phyloP scores from a whole-genome alignment of 768 basidiomycete species.

The Cyclocybe cylindracea region DNA sequence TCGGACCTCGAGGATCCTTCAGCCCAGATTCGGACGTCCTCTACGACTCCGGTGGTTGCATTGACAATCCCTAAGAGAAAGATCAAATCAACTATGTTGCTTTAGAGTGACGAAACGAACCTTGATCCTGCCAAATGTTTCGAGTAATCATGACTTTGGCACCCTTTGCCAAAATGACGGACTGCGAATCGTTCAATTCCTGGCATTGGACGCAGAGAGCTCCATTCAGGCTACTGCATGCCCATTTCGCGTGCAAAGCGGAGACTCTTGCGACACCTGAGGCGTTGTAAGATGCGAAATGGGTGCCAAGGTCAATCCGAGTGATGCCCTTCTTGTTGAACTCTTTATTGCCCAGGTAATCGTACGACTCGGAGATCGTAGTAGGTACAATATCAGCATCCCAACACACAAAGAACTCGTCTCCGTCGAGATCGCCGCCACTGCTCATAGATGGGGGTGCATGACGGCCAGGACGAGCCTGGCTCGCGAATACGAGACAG shows the following conservation, averaged over 20 bases:
- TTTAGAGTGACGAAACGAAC: too few species aligned
- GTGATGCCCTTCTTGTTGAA: conserved; percentile 46
- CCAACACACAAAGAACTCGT: conserved; percentile 72
- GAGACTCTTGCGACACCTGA: conserved; percentile 58
- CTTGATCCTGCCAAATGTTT: conserved; percentile 23
- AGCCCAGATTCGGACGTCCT: too few species aligned
- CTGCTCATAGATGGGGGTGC: conserved; percentile 72
- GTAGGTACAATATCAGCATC: conserved; percentile 62
- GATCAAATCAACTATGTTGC: too few species aligned
- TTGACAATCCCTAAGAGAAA: too few species aligned
- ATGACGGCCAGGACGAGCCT: conserved; percentile 54
- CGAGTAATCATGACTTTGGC: conserved; percentile 23
- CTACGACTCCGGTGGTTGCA: too few species aligned
- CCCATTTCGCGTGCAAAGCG: conserved; percentile 62
- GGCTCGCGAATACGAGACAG: conserved; percentile 67
- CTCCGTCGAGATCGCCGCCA: conserved; percentile 68
- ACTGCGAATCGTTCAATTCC: conserved; percentile 72
- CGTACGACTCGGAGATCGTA: conserved; percentile 62
- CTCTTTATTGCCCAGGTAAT: conserved; percentile 67
- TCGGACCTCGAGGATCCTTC: too few species aligned
- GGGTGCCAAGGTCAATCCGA: conserved; percentile 58
- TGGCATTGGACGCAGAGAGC: conserved; percentile 67
- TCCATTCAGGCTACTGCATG: conserved; percentile 51
- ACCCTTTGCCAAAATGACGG: conserved; percentile 36
- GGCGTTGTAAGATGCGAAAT: conserved; percentile 66